Conservation (phyloP, 1,284 basidiomycete species). For the Mycena sp. region DNA sequence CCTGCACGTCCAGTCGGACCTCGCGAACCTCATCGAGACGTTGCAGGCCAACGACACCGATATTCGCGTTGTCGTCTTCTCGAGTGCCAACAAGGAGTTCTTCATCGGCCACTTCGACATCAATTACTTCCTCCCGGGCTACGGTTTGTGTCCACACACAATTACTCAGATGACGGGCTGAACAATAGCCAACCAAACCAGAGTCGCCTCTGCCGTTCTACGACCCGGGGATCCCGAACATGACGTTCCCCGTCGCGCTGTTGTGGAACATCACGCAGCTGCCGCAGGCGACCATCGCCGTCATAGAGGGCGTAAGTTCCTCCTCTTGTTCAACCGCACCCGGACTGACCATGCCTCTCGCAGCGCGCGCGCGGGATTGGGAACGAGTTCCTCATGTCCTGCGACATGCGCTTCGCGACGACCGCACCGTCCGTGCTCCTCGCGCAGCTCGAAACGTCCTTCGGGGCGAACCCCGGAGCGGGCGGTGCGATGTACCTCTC, state of each 20-base stretch:
- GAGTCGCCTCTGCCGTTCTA: slow-evolving; percentile 4
- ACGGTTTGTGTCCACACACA: neutral
- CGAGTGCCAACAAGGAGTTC: slow-evolving; percentile 17
- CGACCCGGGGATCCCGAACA: slow-evolving; percentile 8
- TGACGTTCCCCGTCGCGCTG: slow-evolving; percentile 21
- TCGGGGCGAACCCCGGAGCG: slow-evolving; percentile 21
- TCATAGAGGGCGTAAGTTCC: slow-evolving; percentile 19
- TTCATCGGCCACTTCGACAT: slow-evolving; percentile 24
- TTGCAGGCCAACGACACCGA: slow-evolving; percentile 11
- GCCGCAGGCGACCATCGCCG: slow-evolving; percentile 23
- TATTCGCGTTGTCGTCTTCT: slow-evolving; percentile 12
- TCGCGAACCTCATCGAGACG: slow-evolving; percentile 21
- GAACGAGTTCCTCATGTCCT: slow-evolving; percentile 23
- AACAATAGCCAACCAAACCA: neutral
- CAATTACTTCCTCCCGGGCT: slow-evolving; percentile 10
- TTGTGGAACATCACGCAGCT: slow-evolving; percentile 26
- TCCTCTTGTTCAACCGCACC: neutral
- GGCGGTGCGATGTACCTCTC: slow-evolving; percentile 24
- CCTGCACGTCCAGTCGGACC: slow-evolving; percentile 10
- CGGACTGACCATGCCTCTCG: neutral
- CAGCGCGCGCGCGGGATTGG: slow-evolving; percentile 24
- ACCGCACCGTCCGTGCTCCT: slow-evolving; percentile 15
- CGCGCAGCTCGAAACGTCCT: slow-evolving; percentile 15
- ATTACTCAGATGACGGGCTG: neutral
- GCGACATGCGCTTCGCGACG: slow-evolving; percentile 19